Conservation (phyloP, 805 yeast genomes). For the Yarrowia sp. region DNA sequence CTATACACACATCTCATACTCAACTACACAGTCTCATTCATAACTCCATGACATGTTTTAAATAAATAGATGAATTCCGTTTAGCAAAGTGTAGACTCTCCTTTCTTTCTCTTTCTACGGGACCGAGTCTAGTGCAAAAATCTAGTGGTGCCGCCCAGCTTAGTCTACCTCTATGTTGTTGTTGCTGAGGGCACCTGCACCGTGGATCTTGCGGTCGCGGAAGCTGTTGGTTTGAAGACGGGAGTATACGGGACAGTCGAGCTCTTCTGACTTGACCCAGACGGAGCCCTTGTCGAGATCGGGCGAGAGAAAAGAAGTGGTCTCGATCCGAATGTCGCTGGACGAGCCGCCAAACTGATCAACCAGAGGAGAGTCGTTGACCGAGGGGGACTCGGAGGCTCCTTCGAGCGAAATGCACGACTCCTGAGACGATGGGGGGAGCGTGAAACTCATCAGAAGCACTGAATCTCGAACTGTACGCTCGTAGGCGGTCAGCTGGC, state of each 20-base stretch:
- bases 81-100: constrained; percentile 35
- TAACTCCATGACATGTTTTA: constrained; percentile 18
- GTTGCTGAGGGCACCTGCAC: constrained; percentile 15
- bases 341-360: constrained; percentile 21
- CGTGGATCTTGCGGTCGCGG: constrained; percentile 15
- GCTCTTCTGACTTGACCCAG: constrained; percentile 13
- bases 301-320: constrained; percentile 5
- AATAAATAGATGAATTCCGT: constrained; percentile 25
- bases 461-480: constrained; percentile 35
- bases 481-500: constrained; percentile 32
- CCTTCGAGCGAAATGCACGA: constrained; percentile 21
- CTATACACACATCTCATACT: too few species aligned
- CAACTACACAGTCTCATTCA: too few species aligned
- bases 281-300: constrained; percentile 4
- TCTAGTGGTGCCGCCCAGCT: constrained; percentile 7
- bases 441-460: not conserved
- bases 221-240: constrained; percentile 26
- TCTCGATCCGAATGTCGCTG: constrained; percentile 21
- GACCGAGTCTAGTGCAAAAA: constrained; percentile 24
- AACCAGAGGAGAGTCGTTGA: constrained; percentile 22
- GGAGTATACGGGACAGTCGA: constrained; percentile 17
- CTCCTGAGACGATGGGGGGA: not conserved
- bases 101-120: not conserved
- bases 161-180: constrained; percentile 33
- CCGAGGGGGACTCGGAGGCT: constrained; percentile 10